Conservation (phyloP, 139 green algal genomes). For the Chloropicon primus region DNA sequence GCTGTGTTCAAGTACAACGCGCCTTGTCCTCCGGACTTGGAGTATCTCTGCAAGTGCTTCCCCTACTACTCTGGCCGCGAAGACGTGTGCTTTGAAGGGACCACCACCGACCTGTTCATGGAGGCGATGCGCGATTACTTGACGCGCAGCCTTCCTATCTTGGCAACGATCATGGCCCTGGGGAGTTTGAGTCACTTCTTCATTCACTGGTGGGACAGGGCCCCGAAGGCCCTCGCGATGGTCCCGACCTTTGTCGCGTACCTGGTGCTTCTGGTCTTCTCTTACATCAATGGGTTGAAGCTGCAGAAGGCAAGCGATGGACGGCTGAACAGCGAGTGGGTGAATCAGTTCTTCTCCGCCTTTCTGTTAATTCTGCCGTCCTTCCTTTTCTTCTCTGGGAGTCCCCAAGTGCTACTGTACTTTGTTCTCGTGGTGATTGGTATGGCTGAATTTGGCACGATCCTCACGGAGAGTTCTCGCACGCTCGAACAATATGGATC, state of each 20-base stretch:
- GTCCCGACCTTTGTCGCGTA: background rate
- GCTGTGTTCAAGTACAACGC: background rate
- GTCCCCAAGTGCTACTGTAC: no score
- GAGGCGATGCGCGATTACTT: background rate
- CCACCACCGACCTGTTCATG: background rate
- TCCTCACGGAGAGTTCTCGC: no score
- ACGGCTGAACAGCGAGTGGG: no score
- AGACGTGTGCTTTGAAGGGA: background rate
- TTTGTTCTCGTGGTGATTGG: no score
- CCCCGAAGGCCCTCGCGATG: background rate
- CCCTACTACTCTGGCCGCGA: background rate
- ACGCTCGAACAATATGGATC: no score
- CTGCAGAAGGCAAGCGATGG: no score
- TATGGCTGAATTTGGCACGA: no score
- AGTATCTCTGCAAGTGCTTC: background rate
- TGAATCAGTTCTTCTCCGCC: no score
- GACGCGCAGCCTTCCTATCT: background rate
- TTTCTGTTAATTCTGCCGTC: no score
- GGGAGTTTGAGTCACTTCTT: background rate
- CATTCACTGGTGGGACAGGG: background rate
- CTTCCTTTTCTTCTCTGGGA: no score
- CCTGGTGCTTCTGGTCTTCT: background rate
- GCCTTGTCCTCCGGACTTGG: background rate
- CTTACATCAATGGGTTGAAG: no score
- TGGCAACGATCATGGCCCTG: background rate